phyloP scores from a whole-genome alignment of 805 yeast genomes.

The Jamesozyma piceae region DNA sequence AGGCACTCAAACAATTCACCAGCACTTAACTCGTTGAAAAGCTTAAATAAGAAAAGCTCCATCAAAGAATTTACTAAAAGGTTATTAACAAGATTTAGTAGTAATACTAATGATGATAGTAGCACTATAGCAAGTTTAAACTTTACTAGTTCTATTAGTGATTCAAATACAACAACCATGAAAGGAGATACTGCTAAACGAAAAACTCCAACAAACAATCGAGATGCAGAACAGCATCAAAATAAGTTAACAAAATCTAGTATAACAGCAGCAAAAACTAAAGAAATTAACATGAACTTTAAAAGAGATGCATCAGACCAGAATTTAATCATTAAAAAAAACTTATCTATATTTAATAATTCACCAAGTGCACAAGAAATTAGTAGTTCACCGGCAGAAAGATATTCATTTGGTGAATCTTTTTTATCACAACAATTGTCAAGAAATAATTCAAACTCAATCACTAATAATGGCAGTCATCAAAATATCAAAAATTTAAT shows the following conservation, averaged over 20 bases:
- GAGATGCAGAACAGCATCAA: neutral
- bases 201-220: neutral
- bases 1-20: constrained; percentile 10
- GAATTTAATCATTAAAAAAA: constrained; percentile 8
- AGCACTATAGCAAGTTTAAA: neutral
- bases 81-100: constrained; percentile 13
- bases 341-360: constrained; percentile 6
- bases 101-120: neutral
- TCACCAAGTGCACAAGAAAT: neutral
- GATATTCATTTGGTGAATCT: constrained; percentile 5
- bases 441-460: neutral
- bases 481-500: neutral
- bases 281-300: neutral
- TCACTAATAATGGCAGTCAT: neutral
- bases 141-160: neutral
- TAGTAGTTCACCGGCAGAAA: constrained; percentile 2
- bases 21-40: constrained; percentile 24
- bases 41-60: constrained; percentile 15
- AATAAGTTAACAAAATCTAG: neutral
- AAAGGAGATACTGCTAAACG: too few species aligned
- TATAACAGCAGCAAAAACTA: too few species aligned
- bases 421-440: neutral
- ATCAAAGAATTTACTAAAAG: constrained; percentile 20
- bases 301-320: neutral
- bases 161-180: neutral